A percentile compares a stretch with the other conserved stretches of the same genome.
phyloP scores from a whole-genome alignment of 164 flowering plant genomes.

The Aristolochia contorta region DNA sequence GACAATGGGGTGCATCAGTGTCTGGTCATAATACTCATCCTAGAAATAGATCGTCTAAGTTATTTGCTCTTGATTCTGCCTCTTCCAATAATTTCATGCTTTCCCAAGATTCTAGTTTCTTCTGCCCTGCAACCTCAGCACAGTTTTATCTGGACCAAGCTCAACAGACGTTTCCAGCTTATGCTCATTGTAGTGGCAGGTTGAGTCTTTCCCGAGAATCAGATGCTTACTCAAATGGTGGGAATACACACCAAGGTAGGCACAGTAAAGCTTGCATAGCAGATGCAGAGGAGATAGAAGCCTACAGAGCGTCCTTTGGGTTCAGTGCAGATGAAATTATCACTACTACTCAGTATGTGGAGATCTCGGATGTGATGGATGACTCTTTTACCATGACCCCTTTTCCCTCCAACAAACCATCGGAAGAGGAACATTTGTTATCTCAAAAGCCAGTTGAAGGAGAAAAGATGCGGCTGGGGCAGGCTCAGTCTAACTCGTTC shows the following conservation, averaged over 20 bases:
- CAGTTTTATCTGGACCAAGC: constrained; percentile 80
- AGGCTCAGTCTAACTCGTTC: constrained; percentile 12
- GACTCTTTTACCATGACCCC: constrained; percentile 71
- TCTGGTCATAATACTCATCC: constrained; percentile 43
- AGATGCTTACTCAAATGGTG: constrained; percentile 48
- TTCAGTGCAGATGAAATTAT: constrained; percentile 97
- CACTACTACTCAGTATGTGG: constrained; percentile 68
- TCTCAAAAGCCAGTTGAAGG: constrained; percentile 14
- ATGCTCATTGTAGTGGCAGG: constrained; percentile 74
- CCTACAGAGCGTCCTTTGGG: constrained; percentile 95
- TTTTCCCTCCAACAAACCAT: constrained; percentile 29
- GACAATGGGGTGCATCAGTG: constrained; percentile 51
- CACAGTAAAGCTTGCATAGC: constrained; percentile 49
- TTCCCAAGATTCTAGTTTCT: constrained; percentile 75
- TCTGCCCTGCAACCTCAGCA: constrained; percentile 93
- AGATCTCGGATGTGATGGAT: constrained; percentile 66
- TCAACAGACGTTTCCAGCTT: constrained; percentile 36
- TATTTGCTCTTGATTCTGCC: constrained; percentile 32
- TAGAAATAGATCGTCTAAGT: constrained; percentile 43
- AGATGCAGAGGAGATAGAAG: constrained; percentile 88
- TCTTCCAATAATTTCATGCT: constrained; percentile 30
- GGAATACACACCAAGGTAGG: constrained; percentile 57
- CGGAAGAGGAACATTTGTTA: constrained; percentile 25
- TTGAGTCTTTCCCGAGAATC: constrained; percentile 75
- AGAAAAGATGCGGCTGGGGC: constrained; percentile 15